These are phyloP conservation scores for Eleusine indica DNA, from an alignment of 176 grass and related monocot species.

Conservation along the genomic window DNA sequence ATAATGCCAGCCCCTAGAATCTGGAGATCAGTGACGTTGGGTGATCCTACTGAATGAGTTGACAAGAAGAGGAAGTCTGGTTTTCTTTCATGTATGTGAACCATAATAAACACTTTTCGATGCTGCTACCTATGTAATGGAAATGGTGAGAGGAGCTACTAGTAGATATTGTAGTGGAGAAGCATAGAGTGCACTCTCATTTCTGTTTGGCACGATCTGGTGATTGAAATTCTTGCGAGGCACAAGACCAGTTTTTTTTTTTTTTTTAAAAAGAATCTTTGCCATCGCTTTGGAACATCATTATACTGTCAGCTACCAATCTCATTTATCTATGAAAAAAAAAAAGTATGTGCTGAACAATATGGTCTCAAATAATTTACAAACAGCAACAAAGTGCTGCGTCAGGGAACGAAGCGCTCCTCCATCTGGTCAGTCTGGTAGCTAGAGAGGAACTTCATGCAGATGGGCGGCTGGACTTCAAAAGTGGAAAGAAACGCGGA, in stretches of 20 bases:
- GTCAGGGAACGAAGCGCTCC: neutral
- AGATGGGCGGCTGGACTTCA: slow-evolving; percentile 51
- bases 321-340: neutral
- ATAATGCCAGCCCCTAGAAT: slow-evolving; percentile 33
- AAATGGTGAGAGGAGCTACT: neutral
- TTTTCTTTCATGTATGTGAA: slow-evolving; percentile 38
- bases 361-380: slow-evolving; percentile 30
- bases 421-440: slow-evolving; percentile 24
- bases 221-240: neutral
- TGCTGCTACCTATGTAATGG: slow-evolving; percentile 18
- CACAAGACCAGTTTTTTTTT: too few relatives aligned
- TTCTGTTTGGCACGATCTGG: neutral
- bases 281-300: neutral
- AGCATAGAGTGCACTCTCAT: neutral
- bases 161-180: neutral
- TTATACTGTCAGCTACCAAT: neutral
- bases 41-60: slow-evolving; percentile 22
- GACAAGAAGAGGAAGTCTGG: neutral
- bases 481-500: slow-evolving; percentile 34
- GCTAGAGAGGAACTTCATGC: slow-evolving; percentile 57
- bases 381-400: neutral
- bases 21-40: slow-evolving; percentile 14
- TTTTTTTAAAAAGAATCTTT: neutral
- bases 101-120: slow-evolving; percentile 23
- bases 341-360: neutral